phyloP scores from a whole-genome alignment of 75 land plant genomes.

The Picea sitchensis region DNA sequence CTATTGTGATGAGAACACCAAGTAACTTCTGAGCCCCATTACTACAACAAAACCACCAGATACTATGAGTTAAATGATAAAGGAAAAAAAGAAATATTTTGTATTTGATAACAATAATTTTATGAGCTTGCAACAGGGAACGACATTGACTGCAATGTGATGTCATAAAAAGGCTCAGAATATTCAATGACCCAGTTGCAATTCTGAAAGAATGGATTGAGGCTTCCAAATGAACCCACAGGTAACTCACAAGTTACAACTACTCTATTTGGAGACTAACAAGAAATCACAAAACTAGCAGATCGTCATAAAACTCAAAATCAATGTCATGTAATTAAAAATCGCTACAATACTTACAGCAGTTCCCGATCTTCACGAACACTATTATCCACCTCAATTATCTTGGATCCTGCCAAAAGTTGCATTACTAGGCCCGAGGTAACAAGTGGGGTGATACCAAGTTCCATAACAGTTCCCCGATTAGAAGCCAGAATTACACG shows the following conservation, averaged over 20 bases:
- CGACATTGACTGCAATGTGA: background rate
- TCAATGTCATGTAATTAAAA: background rate
- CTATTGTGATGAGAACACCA: slow-evolving; percentile 80
- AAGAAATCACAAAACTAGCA: background rate
- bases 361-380: slow-evolving; percentile 62
- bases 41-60: slow-evolving; percentile 17
- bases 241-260: no score
- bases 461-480: slow-evolving; percentile 60
- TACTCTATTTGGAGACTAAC: background rate
- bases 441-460: slow-evolving; percentile 61
- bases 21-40: slow-evolving; percentile 87
- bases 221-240: background rate
- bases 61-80: background rate
- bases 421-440: slow-evolving; percentile 64
- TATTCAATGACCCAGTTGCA: background rate
- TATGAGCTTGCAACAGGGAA: background rate
- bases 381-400: slow-evolving; percentile 60
- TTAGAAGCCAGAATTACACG: slow-evolving; percentile 61
- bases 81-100: background rate
- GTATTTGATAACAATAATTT: background rate
- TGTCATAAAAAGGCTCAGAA: background rate
- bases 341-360: slow-evolving; percentile 30
- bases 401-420: slow-evolving; percentile 55
- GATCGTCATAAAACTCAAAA: background rate
- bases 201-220: background rate